Percentiles rank a stretch among this genome's conserved stretches.
Evolutionary conservation across 2,329 filamentous ascomycete genomes (phyloP).

Genomic region (Cytospora schulzeri): DNA sequence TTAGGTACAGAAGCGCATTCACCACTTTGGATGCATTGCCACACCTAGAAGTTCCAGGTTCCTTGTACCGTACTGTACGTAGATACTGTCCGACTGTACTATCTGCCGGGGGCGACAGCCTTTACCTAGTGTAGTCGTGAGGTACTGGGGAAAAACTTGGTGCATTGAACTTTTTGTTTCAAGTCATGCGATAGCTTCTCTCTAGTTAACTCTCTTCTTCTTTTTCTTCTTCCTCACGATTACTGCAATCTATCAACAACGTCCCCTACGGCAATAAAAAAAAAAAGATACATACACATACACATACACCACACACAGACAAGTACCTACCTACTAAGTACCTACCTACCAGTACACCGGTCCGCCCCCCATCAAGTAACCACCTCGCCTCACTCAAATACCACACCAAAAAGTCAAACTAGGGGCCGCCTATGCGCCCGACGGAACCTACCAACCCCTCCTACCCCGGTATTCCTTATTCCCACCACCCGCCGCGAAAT

Average conservation of each 20-base stretch:
- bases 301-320: too few relatives aligned
- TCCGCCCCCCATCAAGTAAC: too few relatives aligned
- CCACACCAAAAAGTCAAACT: background rate
- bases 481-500: background rate
- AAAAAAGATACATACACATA: too few relatives aligned
- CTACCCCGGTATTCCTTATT: background rate
- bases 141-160: background rate
- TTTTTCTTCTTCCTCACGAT: background rate
- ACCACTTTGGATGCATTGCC: background rate
- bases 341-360: too few relatives aligned
- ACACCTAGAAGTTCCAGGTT: background rate
- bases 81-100: background rate
- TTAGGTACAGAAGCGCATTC: background rate
- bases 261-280: background rate
- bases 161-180: background rate
- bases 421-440: background rate
- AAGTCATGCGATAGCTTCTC: background rate
- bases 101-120: background rate
- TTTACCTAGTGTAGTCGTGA: background rate
- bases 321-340: too few relatives aligned
- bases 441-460: background rate
- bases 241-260: background rate
- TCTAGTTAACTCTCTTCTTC: too few relatives aligned
- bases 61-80: background rate
- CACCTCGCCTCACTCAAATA: too few relatives aligned